Base-by-base conservation (phyloP, 352 stramenopile species). In the Peronospora destructor region DNA sequence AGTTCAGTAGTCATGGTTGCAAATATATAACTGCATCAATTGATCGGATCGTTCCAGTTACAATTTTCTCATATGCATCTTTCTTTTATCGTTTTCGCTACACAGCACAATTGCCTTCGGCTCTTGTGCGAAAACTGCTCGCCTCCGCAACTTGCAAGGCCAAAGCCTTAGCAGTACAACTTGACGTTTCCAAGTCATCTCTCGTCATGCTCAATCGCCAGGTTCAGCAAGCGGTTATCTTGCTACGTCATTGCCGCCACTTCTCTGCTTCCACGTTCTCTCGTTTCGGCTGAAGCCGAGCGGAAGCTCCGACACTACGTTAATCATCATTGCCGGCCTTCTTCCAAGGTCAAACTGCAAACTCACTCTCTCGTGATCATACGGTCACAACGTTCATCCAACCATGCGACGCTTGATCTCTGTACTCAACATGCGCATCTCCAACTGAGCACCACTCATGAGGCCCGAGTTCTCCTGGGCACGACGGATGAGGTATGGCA, bases 401-500 rank as follows among this genome's bases (percentile, higher is more conserved):
- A 69, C 62, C 35, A 70, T 45, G 35, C 81, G 78, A 30, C 81
- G 81, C 58, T 74, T 62, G 28, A 92, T 71, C 58, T 92, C 81
- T 37, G 75, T 67, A 38, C 68, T 60, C 49, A 92, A 56, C 49
- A 92, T 69, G 32, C 47, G 36, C 66, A 90, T 84, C 55, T 92
- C 81, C 64, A 89, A 77, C 23, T 64, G 68, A 9, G 81, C 76
- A 14, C 79, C 89, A 45, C 75, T 90, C 70, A 97, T 87, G 38
- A 97, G 60, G 3, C 77, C 87, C 61, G 76, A 90, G 74, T 99
- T 99, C 61, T 99, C 96, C 59, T 98, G 85, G 4, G 95, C 95
- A 42, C 96, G 86, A 19, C 96, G 89, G 43, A 98, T 84, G 3
- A 99, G 72, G 67, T 99, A 99, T 17, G 96, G 96, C 56, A 99